Evolutionary conservation across 306 rosid species (phyloP).

Genomic region (Pyrus bretschneideri): DNA sequence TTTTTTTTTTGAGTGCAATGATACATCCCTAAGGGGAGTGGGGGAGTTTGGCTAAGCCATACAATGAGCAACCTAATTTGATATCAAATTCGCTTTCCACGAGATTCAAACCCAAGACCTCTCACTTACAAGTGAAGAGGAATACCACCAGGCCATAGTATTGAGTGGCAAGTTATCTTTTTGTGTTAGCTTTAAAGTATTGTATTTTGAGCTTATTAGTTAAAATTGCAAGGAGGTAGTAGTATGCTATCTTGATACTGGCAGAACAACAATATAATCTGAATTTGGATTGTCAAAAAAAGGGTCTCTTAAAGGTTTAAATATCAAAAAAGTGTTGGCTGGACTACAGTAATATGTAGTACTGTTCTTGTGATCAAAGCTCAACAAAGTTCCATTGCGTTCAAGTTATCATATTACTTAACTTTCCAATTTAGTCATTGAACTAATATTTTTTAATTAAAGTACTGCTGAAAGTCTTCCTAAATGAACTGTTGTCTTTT

Average conservation of each 20-base stretch:
- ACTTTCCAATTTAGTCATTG: not conserved
- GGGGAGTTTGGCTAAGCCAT: too few species aligned
- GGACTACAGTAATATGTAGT: not conserved
- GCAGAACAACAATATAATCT: not conserved
- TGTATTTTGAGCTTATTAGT: not conserved
- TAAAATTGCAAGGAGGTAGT: not conserved
- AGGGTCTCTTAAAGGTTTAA: not conserved
- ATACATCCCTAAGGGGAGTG: too few species aligned
- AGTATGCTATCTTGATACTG: not conserved
- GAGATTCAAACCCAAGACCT: too few species aligned
- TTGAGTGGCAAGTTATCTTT: slow-evolving; percentile 26
- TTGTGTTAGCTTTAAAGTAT: not conserved
- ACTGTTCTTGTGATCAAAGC: not conserved
- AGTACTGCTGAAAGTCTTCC: not conserved
- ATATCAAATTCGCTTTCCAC: too few species aligned
- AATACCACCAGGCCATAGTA: too few species aligned
- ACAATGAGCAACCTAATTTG: too few species aligned
- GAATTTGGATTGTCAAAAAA: not conserved
- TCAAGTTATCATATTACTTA: not conserved
- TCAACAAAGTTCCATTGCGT: too few species aligned
- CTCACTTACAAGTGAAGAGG: too few species aligned
- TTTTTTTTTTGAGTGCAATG: not conserved
- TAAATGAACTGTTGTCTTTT: not conserved
- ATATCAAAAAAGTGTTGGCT: not conserved
- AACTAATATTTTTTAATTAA: not conserved